Evolutionary conservation across 805 yeast genomes (phyloP), one percentile per base, ranked within the genome.

Genomic region (Cyberlindnera xylosilytica): DNA sequence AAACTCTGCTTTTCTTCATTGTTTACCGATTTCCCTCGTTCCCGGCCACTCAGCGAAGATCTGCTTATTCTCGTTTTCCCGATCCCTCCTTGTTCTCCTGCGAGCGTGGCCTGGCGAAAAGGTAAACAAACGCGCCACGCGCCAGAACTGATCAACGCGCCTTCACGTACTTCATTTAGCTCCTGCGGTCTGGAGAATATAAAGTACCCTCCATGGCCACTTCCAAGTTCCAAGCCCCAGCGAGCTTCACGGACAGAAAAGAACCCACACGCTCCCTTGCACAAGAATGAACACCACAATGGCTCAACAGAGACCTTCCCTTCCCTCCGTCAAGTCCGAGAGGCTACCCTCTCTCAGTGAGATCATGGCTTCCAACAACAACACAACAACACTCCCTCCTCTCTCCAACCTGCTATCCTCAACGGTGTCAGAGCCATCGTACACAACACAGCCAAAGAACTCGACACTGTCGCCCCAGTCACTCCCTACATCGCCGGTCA

Each of bases 261-360:
- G n/a, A n/a, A n/a, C n/a, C 20, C 20, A 13, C 18, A 33, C 16
- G n/a, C 27, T 4, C 27, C 23, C 18, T 11, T 4, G 16, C 29
- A 9, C 26, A 17, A 15, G 16, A 22, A 51, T 51, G 55, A 49
- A 51, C 29, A 31, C 46, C 27, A 41, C 52, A 16, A 51, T 51
- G 55, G 38, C 52, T 26, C 36, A 33, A 18, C n/a, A 28, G 8
- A 46, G 48, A 44, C 48, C 53, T 19, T 23, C 19, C 9, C 42
- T 52, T n/a, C 49, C 53, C 22, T 42, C 56, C 16, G 31, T 52
- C 40, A 41, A 40, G 17, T 9, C 42, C 15, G 46, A 41, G 36
- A 28, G 40, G 18, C 38, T 36, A 9, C 42, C 45, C n/a, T 34
- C 44, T 16, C 18, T 33, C 22, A n/a, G 13, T 28, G 24, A 12